phyloP scores from a whole-genome alignment of 164 flowering plant genomes.

The Paratinospora sagittata region DNA sequence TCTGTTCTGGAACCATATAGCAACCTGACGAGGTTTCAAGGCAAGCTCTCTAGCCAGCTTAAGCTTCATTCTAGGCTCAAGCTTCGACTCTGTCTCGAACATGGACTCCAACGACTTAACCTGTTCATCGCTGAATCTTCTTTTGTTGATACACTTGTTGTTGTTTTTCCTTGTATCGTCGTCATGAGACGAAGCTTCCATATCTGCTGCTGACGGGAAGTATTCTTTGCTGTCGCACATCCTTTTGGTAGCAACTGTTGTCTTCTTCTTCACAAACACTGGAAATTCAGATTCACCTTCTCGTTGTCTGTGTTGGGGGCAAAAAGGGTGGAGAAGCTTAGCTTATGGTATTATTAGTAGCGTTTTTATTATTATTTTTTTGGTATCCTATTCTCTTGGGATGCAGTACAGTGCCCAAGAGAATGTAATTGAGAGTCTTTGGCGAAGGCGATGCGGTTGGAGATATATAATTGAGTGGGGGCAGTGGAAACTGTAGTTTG shows the following conservation, averaged over 20 bases:
- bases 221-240: background rate
- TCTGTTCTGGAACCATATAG: conserved; percentile 91
- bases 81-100: conserved; percentile 59
- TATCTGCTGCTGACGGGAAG: conserved; percentile 4
- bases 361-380: too few species aligned
- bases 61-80: conserved; percentile 56
- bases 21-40: conserved; percentile 69
- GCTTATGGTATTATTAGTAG: too few species aligned
- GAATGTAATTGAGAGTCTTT: too few species aligned
- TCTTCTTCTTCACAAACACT: too few species aligned
- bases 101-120: conserved; percentile 50
- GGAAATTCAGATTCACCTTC: too few species aligned
- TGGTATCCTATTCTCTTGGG: background rate
- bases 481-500: too few species aligned
- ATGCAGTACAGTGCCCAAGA: too few species aligned
- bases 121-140: conserved; percentile 57
- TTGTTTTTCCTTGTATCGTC: conserved; percentile 15
- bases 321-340: too few species aligned
- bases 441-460: too few species aligned
- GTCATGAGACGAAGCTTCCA: conserved; percentile 6
- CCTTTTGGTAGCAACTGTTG: too few species aligned
- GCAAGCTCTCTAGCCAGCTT: conserved; percentile 61
- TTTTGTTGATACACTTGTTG: conserved; percentile 35
- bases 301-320: too few species aligned
- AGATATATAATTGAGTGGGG: too few species aligned